phyloP scores from a whole-genome alignment of 768 basidiomycete genomes.

The Termitomyces sp. region DNA sequence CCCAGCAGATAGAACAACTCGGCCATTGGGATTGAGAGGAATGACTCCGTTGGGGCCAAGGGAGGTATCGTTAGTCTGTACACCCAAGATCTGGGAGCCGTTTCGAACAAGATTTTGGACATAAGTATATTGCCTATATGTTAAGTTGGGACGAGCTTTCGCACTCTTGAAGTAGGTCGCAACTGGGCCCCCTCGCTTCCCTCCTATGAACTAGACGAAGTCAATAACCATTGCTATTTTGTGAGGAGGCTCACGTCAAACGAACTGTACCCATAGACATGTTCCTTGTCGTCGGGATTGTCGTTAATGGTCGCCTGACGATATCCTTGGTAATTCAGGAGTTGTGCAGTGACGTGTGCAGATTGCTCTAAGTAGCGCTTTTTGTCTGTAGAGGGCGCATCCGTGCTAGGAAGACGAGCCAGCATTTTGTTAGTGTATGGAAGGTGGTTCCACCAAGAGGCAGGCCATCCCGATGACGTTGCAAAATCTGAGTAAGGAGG shows the following conservation, averaged over 20 bases:
- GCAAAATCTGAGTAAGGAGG: constrained; percentile 49
- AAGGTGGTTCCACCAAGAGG: constrained; percentile 44
- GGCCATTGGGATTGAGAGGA: constrained; percentile 47
- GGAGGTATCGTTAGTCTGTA: constrained; percentile 53
- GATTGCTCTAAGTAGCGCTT: constrained; percentile 51
- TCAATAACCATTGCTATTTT: not conserved
- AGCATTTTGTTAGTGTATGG: constrained; percentile 44
- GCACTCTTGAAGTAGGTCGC: constrained; percentile 59
- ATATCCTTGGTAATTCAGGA: constrained; percentile 47
- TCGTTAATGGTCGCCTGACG: constrained; percentile 48
- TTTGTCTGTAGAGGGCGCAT: constrained; percentile 55
- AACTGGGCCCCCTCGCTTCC: constrained; percentile 50
- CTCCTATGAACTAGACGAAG: constrained; percentile 29
- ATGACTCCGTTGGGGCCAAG: constrained; percentile 51
- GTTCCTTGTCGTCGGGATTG: constrained; percentile 51
- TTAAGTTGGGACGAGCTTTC: constrained; percentile 43
- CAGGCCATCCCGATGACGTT: constrained; percentile 44
- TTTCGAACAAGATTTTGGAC: constrained; percentile 52
- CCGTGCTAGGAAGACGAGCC: constrained; percentile 49
- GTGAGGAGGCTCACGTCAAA: constrained; percentile 25
- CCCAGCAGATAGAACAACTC: constrained; percentile 56
- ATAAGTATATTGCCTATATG: constrained; percentile 39
- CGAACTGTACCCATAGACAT: constrained; percentile 50
- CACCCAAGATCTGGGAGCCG: constrained; percentile 49
- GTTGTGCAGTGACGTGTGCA: constrained; percentile 33